A percentile compares a stretch with the other conserved stretches of the same genome.
Conservation (phyloP, 768 basidiomycete genomes). For the Coprinopsis sp. region DNA sequence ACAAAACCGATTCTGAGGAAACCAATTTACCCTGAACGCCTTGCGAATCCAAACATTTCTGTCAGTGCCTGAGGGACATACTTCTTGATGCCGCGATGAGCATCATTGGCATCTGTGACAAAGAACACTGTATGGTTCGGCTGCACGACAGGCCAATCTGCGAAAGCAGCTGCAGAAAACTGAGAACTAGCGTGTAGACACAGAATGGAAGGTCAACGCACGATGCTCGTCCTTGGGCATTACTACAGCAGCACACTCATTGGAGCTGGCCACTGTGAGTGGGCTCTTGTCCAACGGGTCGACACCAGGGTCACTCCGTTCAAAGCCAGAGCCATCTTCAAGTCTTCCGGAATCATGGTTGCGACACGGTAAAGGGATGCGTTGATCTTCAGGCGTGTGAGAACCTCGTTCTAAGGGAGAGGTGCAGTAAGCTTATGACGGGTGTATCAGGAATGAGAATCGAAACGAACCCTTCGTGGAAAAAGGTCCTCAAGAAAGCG, state of each 20-base stretch:
- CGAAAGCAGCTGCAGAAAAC: slow-evolving; percentile 9
- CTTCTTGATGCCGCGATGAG: not conserved
- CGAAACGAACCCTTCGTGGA: slow-evolving; percentile 10
- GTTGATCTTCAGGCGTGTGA: slow-evolving; percentile 10
- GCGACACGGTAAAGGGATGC: slow-evolving; percentile 14
- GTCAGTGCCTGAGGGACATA: slow-evolving; percentile 4
- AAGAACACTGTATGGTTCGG: slow-evolving; percentile 4
- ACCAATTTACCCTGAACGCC: slow-evolving; percentile 1
- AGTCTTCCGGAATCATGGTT: slow-evolving; percentile 12
- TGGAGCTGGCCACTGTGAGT: slow-evolving; percentile 4
- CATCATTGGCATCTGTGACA: slow-evolving; percentile 7
- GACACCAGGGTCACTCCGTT: slow-evolving; percentile 11
- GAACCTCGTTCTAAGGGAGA: slow-evolving; percentile 8
- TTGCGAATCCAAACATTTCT: slow-evolving; percentile 6
- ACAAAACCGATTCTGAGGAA: not conserved
- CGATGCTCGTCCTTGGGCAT: not conserved
- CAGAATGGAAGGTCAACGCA: slow-evolving; percentile 6
- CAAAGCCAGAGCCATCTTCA: slow-evolving; percentile 12
- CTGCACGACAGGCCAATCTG: not conserved
- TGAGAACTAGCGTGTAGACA: slow-evolving; percentile 4
- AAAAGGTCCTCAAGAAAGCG: slow-evolving; percentile 12
- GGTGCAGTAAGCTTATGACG: no score
- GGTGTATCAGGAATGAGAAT: slow-evolving; percentile 7
- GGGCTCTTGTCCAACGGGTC: slow-evolving; percentile 7
- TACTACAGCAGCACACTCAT: slow-evolving; percentile 10